A percentile compares a stretch with the other conserved stretches of the same genome.
These are phyloP conservation scores for Coriaria nepalensis DNA, from an alignment of 306 rosid genomes.

Conservation along the genomic window DNA sequence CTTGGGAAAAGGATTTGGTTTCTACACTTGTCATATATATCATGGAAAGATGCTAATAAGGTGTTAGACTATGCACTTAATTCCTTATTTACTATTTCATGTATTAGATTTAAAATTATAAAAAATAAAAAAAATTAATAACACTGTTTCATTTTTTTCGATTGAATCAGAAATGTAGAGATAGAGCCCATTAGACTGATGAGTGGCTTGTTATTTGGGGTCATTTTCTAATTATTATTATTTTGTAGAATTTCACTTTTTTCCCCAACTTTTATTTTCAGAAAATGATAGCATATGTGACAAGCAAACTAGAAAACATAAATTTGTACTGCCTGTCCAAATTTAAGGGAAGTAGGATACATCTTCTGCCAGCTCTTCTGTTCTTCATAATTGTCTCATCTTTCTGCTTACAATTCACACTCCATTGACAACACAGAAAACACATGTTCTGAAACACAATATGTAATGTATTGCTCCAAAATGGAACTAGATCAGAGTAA, in stretches of 20 bases:
- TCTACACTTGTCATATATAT: slow-evolving; percentile 39
- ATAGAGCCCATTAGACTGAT: slow-evolving; percentile 46
- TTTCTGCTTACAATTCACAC: not conserved
- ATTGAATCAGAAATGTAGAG: slow-evolving; percentile 40
- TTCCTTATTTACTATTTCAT: not conserved
- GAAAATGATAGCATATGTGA: slow-evolving; percentile 21
- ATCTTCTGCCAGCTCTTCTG: slow-evolving; percentile 10
- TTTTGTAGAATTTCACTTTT: not conserved
- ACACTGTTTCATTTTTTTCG: not conserved
- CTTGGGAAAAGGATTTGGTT: slow-evolving; percentile 43
- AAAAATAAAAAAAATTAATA: not conserved
- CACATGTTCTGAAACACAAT: too few species aligned
- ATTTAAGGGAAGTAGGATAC: slow-evolving; percentile 8
- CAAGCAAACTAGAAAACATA: slow-evolving; percentile 14
- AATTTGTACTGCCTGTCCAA: slow-evolving; percentile 8
- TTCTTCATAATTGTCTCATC: slow-evolving; percentile 13
- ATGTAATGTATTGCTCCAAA: too few species aligned
- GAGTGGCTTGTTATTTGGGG: slow-evolving; percentile 4
- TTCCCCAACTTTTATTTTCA: slow-evolving; percentile 13
- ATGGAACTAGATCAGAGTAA: too few species aligned
- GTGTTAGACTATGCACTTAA: slow-evolving; percentile 18
- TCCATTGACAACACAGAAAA: not conserved
- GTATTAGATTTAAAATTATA: not conserved
- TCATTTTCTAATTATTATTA: not conserved
- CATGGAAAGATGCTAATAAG: slow-evolving; percentile 49